A percentile compares a stretch with the other conserved stretches of the same genome.
phyloP scores from a whole-genome alignment of 192 early-diverging fungal genomes.

The Podila epicladia region DNA sequence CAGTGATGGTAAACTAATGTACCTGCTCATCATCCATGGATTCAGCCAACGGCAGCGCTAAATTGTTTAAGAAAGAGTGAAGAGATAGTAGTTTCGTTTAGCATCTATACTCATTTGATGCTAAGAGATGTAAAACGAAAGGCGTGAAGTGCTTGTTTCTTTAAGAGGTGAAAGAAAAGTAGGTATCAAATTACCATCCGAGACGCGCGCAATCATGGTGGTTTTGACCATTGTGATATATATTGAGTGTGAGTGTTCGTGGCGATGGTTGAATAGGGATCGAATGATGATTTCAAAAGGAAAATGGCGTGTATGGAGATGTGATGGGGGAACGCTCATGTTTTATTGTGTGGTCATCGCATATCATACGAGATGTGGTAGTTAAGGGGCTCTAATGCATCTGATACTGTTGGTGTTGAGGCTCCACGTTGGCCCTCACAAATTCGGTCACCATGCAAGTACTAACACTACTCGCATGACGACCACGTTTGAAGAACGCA shows the following conservation, averaged over 20 bases:
- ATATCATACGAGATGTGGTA: too few relatives aligned
- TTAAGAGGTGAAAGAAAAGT: too few relatives aligned
- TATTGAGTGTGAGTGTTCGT: neutral
- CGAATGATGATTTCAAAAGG: conserved; percentile 6
- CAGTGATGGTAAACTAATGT: neutral
- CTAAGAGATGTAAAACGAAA: too few relatives aligned
- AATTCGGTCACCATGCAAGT: too few relatives aligned
- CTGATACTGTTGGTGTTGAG: too few relatives aligned
- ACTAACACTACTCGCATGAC: too few relatives aligned
- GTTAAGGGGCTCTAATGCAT: too few relatives aligned
- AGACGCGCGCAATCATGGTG: conserved; percentile 92
- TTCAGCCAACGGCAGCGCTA: conserved; percentile 89
- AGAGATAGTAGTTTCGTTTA: neutral
- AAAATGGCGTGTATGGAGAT: neutral
- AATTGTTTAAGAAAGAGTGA: too few relatives aligned
- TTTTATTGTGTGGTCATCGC: too few relatives aligned
- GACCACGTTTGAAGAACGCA: too few relatives aligned
- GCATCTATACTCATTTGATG: too few relatives aligned
- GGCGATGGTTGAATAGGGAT: neutral
- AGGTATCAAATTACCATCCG: conserved; percentile 67
- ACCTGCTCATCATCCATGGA: conserved; percentile 97
- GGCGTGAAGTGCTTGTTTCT: too few relatives aligned
- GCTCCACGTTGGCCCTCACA: neutral
- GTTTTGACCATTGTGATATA: conserved; percentile 84
- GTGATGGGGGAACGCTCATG: neutral